Conservation (phyloP, 495 filamentous ascomycete species). For the Trichoderma gamsii region DNA sequence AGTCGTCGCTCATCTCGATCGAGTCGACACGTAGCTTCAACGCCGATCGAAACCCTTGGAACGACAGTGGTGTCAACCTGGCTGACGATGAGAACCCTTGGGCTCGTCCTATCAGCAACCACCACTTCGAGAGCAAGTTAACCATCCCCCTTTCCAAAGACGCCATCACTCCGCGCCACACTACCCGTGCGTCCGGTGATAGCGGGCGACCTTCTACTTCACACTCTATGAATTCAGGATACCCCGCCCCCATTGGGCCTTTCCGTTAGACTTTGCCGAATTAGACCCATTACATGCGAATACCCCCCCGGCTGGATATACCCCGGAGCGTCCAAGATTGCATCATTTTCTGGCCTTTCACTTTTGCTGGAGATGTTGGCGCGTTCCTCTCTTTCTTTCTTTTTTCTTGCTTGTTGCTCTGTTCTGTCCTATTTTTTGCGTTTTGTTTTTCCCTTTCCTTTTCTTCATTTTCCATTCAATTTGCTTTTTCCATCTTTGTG, state of each 20-base stretch:
- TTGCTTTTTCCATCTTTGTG: not conserved
- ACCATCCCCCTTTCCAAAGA: conserved; percentile 65
- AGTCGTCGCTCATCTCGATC: conserved; percentile 87
- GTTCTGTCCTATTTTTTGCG: not conserved
- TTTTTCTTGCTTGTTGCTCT: not conserved
- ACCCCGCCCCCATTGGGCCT: conserved; percentile 83
- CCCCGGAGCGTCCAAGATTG: conserved; percentile 23
- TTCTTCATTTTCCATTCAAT: not conserved
- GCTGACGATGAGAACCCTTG: conserved; percentile 74
- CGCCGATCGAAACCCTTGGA: conserved; percentile 93
- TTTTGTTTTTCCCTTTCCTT: not conserved
- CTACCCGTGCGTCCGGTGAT: conserved; percentile 74
- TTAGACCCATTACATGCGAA: conserved; percentile 41
- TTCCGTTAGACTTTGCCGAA: conserved; percentile 60
- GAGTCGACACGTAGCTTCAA: conserved; percentile 80
- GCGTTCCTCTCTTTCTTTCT: not conserved
- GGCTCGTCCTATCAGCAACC: conserved; percentile 52
- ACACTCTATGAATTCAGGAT: conserved; percentile 88
- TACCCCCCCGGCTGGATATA: conserved; percentile 51
- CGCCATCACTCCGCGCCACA: conserved; percentile 67
- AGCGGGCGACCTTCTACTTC: conserved; percentile 88
- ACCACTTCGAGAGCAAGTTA: conserved; percentile 58
- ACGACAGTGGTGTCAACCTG: conserved; percentile 90
- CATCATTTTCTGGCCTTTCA: conserved; percentile 7
- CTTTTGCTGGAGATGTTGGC: conserved; percentile 12